Conservation (phyloP, 106 monocot genomes). For the Allium sativum region DNA sequence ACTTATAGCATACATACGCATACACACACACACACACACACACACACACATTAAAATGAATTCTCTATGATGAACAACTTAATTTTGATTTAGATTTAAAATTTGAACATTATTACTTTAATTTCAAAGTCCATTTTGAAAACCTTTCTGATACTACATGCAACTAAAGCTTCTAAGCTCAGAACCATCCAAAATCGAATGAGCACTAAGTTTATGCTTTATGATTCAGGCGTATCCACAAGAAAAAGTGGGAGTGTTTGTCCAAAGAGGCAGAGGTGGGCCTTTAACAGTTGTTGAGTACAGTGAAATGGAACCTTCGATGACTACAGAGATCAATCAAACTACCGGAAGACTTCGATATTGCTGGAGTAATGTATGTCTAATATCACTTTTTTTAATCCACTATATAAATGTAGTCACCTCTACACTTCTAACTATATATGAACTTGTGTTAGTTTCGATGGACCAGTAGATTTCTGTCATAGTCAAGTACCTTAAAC, state of each 20-base stretch:
- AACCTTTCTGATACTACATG: no score
- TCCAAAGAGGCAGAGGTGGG: conserved; percentile 92
- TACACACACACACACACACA: no score
- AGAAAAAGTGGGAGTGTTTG: conserved; percentile 96
- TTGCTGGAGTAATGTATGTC: conserved; percentile 98
- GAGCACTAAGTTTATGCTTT: neutral
- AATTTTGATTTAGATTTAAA: no score
- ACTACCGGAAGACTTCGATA: conserved; percentile 90
- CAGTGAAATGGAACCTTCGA: conserved; percentile 86
- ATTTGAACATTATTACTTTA: no score
- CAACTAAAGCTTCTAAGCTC: no score
- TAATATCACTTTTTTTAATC: neutral
- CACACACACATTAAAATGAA: no score
- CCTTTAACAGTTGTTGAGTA: conserved; percentile 90
- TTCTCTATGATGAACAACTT: no score
- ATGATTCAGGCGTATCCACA: conserved; percentile 83
- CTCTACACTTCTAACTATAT: neutral
- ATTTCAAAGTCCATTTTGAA: no score
- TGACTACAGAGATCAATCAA: conserved; percentile 89
- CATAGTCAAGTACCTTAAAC: no score
- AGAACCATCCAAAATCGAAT: no score
- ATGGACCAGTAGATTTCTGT: no score
- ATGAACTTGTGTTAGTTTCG: neutral
- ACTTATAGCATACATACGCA: no score
- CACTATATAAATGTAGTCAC: neutral